These are phyloP conservation scores for Darksidea phi DNA, from an alignment of 495 filamentous ascomycete species.

Conservation along the genomic window DNA sequence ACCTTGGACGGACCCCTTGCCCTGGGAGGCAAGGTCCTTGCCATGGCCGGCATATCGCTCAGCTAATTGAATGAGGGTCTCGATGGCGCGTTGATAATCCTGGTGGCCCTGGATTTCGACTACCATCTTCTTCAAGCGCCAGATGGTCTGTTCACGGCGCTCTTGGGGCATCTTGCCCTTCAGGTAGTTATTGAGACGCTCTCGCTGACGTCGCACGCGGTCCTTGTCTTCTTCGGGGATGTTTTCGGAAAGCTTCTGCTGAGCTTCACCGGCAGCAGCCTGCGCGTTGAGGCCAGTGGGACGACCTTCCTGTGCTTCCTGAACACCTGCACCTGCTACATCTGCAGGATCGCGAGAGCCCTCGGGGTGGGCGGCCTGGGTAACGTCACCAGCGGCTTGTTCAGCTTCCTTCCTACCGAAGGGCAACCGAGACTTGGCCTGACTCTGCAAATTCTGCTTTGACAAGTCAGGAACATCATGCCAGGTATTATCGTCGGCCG, in stretches of 20 bases:
- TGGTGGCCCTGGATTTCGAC: slow-evolving; percentile 91
- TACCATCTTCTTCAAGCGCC: slow-evolving; percentile 96
- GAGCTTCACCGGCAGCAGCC: slow-evolving; percentile 52
- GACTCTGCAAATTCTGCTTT: slow-evolving; percentile 65
- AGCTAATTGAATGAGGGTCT: slow-evolving; percentile 77
- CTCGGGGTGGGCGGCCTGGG: slow-evolving; percentile 52
- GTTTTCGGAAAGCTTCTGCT: slow-evolving; percentile 52
- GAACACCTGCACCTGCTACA: slow-evolving; percentile 46
- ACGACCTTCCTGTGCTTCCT: slow-evolving; percentile 49
- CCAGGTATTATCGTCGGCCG: slow-evolving; percentile 90
- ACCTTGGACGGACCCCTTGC: slow-evolving; percentile 65
- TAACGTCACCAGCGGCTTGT: slow-evolving; percentile 57
- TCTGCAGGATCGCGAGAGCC: slow-evolving; percentile 54
- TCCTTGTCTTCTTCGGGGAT: slow-evolving; percentile 64
- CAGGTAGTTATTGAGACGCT: slow-evolving; percentile 69
- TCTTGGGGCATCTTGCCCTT: slow-evolving; percentile 84
- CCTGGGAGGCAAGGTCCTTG: slow-evolving; percentile 61
- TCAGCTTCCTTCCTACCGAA: slow-evolving; percentile 53
- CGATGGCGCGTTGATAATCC: slow-evolving; percentile 86
- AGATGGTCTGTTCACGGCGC: slow-evolving; percentile 89
- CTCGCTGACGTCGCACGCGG: slow-evolving; percentile 53
- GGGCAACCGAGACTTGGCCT: slow-evolving; percentile 58
- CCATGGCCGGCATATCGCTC: slow-evolving; percentile 82
- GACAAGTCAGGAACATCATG: slow-evolving; percentile 82
- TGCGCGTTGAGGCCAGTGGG: slow-evolving; percentile 55